These are phyloP conservation scores for Pulchroboletus neoregius DNA, from an alignment of 1,284 basidiomycete genomes.

Conservation along the genomic window DNA sequence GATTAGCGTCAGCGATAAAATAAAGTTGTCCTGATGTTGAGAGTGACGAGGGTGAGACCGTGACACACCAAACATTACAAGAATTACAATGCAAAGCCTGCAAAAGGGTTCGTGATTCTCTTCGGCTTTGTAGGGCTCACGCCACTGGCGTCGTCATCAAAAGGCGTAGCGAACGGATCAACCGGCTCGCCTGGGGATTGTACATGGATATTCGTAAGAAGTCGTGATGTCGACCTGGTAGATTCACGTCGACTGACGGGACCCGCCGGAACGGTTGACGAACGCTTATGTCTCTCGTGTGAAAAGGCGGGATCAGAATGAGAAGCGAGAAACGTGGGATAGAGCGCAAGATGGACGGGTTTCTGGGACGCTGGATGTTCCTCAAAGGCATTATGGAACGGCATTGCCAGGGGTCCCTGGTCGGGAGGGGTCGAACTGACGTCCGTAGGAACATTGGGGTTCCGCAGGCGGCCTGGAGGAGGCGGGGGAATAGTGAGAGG, in stretches of 20 bases:
- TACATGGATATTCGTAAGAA: conserved; percentile 46
- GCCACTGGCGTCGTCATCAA: conserved; percentile 62
- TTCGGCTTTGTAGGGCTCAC: conserved; percentile 16
- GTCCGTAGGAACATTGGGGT: conserved; percentile 32
- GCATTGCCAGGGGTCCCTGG: conserved; percentile 40
- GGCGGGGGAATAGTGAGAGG: conserved; percentile 27
- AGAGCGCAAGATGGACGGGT: conserved; percentile 20
- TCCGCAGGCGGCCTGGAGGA: conserved; percentile 28
- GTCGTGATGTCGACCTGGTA: conserved; percentile 42
- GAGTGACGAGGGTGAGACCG: not conserved
- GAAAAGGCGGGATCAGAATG: conserved; percentile 1
- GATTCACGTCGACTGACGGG: conserved; percentile 28
- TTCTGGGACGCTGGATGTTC: conserved; percentile 20
- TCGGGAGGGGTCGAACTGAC: conserved; percentile 26
- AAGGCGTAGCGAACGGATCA: conserved; percentile 71
- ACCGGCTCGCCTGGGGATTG: conserved; percentile 35
- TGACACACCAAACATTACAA: conserved; percentile 1
- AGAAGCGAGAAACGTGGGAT: conserved; percentile 14
- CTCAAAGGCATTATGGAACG: conserved; percentile 53
- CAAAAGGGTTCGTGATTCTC: conserved; percentile 30
- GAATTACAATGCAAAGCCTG: conserved; percentile 26
- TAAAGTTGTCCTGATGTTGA: conserved; percentile 10
- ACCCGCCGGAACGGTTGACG: conserved; percentile 29
- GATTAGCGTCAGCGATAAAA: conserved; percentile 15
- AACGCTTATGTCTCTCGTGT: conserved; percentile 29